These are phyloP conservation scores for Pestalotiopsis sp. DNA, from an alignment of 2,329 filamentous ascomycete species.

Conservation along the genomic window DNA sequence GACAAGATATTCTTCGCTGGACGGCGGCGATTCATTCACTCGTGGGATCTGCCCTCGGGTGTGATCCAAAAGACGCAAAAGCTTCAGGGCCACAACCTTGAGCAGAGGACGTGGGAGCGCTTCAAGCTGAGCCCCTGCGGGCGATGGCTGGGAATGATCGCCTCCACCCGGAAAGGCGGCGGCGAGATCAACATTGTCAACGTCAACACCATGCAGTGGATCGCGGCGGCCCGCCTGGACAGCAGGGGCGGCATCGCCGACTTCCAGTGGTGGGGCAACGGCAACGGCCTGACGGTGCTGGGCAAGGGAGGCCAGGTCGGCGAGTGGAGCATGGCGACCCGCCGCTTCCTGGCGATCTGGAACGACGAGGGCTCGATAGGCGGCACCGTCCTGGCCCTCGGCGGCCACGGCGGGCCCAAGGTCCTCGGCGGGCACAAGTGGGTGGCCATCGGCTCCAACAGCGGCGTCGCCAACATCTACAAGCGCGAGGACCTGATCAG, in stretches of 20 bases:
- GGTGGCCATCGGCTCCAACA: conserved; percentile 85
- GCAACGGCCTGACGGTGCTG: conserved; percentile 78
- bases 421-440: conserved; percentile 79
- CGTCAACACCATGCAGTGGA: conserved; percentile 82
- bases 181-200: conserved; percentile 86
- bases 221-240: conserved; percentile 79
- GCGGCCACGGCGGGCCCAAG: conserved; percentile 65
- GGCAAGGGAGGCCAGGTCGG: conserved; percentile 88
- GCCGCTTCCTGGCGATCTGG: conserved; percentile 80
- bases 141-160: conserved; percentile 80
- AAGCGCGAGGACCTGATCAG: conserved; percentile 70
- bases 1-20: conserved; percentile 87
- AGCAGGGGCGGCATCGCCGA: conserved; percentile 83
- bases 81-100: conserved; percentile 73
- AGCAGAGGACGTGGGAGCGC: conserved; percentile 88
- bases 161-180: conserved; percentile 80
- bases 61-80: conserved; percentile 80
- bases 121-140: conserved; percentile 90
- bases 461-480: conserved; percentile 92
- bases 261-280: conserved; percentile 89
- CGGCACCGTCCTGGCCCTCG: conserved; percentile 80
- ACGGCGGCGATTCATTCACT: conserved; percentile 88
- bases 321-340: conserved; percentile 76
- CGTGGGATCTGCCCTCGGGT: conserved; percentile 86
- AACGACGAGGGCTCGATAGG: conserved; percentile 87